Percentiles rank a stretch among this genome's conserved stretches.
Conservation (phyloP, 2,329 filamentous ascomycete species). For the Pezizomycotina sp. region DNA sequence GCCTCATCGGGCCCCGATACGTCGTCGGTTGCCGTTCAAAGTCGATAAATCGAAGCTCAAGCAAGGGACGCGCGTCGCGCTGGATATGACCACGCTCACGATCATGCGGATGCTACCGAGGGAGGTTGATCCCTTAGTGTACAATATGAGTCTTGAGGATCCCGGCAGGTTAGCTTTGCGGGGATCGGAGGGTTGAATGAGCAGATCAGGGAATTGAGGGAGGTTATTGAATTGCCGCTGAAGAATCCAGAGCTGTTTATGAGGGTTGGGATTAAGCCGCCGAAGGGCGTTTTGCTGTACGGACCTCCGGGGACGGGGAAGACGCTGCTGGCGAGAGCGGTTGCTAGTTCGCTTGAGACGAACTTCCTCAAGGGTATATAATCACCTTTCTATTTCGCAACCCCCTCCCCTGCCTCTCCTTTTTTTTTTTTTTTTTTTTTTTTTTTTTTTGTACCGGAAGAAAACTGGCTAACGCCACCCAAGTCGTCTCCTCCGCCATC, state of each 20-base stretch:
- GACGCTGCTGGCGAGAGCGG: constrained; percentile 81
- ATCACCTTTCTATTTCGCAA: constrained; percentile 11
- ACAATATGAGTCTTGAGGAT: constrained; percentile 99
- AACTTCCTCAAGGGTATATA: constrained; percentile 90
- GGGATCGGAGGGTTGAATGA: constrained; percentile 97
- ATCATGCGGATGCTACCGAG: constrained; percentile 99
- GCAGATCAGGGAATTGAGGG: constrained; percentile 89
- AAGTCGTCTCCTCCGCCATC: constrained; percentile 94
- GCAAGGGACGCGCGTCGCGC: constrained; percentile 90
- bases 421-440: no score
- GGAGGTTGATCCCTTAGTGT: constrained; percentile 94
- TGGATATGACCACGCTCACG: constrained; percentile 98
- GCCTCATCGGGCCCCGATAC: constrained; percentile 90
- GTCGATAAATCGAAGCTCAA: constrained; percentile 95
- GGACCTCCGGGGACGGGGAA: constrained; percentile 95
- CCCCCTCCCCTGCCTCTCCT: not conserved
- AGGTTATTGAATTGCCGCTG: constrained; percentile 92
- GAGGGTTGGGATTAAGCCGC: constrained; percentile 94
- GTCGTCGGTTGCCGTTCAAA: constrained; percentile 97
- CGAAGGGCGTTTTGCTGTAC: constrained; percentile 91
- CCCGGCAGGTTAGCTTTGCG: constrained; percentile 91
- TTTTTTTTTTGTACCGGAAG: no score
- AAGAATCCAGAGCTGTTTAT: constrained; percentile 98
- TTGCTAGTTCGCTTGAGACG: constrained; percentile 89
- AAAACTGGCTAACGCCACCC: constrained; percentile 20